phyloP scores from a whole-genome alignment of 352 stramenopile genomes.

The Phytopythium boreale region DNA sequence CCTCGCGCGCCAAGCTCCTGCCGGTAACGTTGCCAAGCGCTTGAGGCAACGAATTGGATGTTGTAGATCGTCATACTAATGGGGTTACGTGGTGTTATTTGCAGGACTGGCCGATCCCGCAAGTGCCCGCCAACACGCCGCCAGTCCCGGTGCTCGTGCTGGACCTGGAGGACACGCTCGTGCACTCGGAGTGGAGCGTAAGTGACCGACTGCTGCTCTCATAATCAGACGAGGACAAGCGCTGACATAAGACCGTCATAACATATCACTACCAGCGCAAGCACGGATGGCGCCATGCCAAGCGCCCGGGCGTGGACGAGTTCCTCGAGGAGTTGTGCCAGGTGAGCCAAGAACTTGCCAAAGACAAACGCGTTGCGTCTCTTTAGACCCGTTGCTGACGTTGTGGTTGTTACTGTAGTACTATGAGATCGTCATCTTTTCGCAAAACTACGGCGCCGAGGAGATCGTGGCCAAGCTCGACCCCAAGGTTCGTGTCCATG shows the following conservation, averaged over 20 bases:
- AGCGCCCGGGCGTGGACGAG: constrained; percentile 83
- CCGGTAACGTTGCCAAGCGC: constrained; percentile 24
- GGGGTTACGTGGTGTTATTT: not conserved
- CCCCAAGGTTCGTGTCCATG: constrained; percentile 42
- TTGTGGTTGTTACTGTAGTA: constrained; percentile 30
- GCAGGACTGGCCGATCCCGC: constrained; percentile 79
- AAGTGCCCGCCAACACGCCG: constrained; percentile 72
- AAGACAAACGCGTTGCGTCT: no score
- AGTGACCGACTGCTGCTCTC: constrained; percentile 17
- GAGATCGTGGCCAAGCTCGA: constrained; percentile 81
- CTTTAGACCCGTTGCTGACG: not conserved
- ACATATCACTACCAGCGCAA: constrained; percentile 46
- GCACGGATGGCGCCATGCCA: constrained; percentile 85
- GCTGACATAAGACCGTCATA: constrained; percentile 1
- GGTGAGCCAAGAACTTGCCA: constrained; percentile 12
- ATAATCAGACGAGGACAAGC: not conserved
- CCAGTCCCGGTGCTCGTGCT: constrained; percentile 80
- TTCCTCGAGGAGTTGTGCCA: constrained; percentile 82
- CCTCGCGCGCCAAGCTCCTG: constrained; percentile 77
- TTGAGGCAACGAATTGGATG: not conserved
- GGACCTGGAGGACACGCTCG: constrained; percentile 84
- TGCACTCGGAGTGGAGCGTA: constrained; percentile 89
- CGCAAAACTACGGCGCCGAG: constrained; percentile 79
- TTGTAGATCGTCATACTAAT: not conserved
- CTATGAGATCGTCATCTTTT: constrained; percentile 89